Conservation (phyloP, 495 filamentous ascomycete genomes). For the Lophiotrema nucula region DNA sequence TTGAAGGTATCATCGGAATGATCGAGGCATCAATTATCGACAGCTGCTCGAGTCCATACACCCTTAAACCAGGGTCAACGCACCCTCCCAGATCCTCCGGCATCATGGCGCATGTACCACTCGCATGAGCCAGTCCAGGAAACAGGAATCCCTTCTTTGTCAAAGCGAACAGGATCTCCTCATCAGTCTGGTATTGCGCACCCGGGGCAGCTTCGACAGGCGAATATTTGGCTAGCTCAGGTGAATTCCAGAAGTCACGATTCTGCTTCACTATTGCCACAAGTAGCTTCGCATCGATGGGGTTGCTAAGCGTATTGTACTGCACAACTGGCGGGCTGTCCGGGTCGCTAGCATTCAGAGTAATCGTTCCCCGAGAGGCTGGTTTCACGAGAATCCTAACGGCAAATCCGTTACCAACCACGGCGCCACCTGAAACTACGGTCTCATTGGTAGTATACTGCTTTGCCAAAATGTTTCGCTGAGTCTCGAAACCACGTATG, state of each 20-base stretch:
- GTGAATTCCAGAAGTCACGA: background rate
- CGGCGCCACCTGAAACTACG: background rate
- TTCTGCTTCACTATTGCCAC: slow-evolving; percentile 5
- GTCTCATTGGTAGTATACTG: background rate
- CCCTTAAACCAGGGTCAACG: slow-evolving; percentile 22
- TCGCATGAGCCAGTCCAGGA: slow-evolving; percentile 10
- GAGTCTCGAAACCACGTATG: background rate
- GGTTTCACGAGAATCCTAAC: slow-evolving; percentile 7
- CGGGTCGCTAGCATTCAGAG: slow-evolving; percentile 25
- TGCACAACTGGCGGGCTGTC: slow-evolving; percentile 16
- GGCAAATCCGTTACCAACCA: background rate
- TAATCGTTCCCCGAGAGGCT: slow-evolving; percentile 24
- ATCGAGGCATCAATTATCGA: slow-evolving; percentile 33
- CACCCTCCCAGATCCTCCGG: slow-evolving; percentile 28
- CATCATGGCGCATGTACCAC: slow-evolving; percentile 23
- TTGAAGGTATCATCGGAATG: slow-evolving; percentile 23
- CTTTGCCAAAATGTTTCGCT: background rate
- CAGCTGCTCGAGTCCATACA: slow-evolving; percentile 31
- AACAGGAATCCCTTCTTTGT: background rate
- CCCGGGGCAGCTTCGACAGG: slow-evolving; percentile 27
- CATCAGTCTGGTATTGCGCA: slow-evolving; percentile 19
- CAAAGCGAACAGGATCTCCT: slow-evolving; percentile 4
- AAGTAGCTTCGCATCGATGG: slow-evolving; percentile 13
- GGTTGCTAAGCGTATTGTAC: slow-evolving; percentile 20
- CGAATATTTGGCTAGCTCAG: background rate